Percentiles rank a stretch among this genome's conserved stretches.
Conservation (phyloP, 441 rosid genomes). For the Breynia disticha region DNA sequence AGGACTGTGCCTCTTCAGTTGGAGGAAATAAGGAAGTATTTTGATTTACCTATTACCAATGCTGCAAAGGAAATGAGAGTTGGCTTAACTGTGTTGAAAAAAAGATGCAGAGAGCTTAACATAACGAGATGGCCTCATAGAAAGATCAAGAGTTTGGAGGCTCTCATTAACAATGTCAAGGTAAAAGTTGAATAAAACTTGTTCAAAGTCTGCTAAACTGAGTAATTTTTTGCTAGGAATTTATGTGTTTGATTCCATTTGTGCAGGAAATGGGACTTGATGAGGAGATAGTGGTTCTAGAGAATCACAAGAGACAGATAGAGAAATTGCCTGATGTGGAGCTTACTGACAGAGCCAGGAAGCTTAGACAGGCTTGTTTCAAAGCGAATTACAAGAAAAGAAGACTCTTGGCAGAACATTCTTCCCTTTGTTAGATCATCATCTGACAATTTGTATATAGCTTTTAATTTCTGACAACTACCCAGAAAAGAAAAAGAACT, state of each 20-base stretch:
- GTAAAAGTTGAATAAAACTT: constrained; percentile 13
- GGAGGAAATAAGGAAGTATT: constrained; percentile 38
- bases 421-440: background rate
- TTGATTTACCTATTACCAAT: constrained; percentile 43
- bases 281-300: constrained; percentile 36
- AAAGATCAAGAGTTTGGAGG: constrained; percentile 57
- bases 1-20: constrained; percentile 18
- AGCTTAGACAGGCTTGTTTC: constrained; percentile 68
- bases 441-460: no score
- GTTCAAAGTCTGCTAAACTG: background rate
- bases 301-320: constrained; percentile 43
- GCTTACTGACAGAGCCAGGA: constrained; percentile 44
- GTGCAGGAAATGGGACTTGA: constrained; percentile 38
- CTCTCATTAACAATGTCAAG: constrained; percentile 52
- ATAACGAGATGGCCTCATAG: constrained; percentile 73
- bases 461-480: no score
- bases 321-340: constrained; percentile 46
- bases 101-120: constrained; percentile 60
- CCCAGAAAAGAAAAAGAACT: no score
- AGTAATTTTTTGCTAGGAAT: background rate
- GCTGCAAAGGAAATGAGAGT: constrained; percentile 63
- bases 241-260: background rate
- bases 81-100: constrained; percentile 57
- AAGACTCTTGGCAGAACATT: constrained; percentile 19
- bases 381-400: constrained; percentile 73